Conservation (phyloP, 768 basidiomycete species). For the Serendipita sp. region DNA sequence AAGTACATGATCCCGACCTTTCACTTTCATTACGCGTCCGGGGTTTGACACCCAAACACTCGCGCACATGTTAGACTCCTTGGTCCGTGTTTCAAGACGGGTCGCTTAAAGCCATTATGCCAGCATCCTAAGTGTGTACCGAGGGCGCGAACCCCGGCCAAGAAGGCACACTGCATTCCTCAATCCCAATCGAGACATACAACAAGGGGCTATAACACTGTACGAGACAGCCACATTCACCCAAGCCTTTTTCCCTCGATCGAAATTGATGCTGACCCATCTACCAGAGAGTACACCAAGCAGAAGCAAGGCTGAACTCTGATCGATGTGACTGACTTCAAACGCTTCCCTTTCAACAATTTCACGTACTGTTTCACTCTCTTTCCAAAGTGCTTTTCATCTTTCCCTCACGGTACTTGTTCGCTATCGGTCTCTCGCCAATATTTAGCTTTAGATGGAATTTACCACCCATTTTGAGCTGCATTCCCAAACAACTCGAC, state of each 20-base stretch:
- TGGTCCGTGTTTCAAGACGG: conserved; percentile 77
- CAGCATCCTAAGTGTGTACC: conserved; percentile 54
- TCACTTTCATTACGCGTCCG: conserved; percentile 56
- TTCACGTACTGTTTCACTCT: conserved; percentile 71
- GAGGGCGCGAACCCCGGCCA: conserved; percentile 36
- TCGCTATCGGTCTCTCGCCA: conserved; percentile 69
- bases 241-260: conserved; percentile 36
- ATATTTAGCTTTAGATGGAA: conserved; percentile 77
- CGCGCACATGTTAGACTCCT: conserved; percentile 74
- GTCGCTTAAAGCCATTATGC: conserved; percentile 65
- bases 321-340: conserved; percentile 49
- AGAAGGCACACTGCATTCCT: conserved; percentile 44
- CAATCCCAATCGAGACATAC: conserved; percentile 41
- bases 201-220: conserved; percentile 47
- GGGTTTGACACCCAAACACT: conserved; percentile 62
- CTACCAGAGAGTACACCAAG: conserved; percentile 37
- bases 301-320: conserved; percentile 39
- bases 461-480: conserved; percentile 72
- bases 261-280: conserved; percentile 58
- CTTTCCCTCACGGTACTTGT: conserved; percentile 75
- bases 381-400: conserved; percentile 70
- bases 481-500: conserved; percentile 79
- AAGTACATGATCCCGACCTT: conserved; percentile 45
- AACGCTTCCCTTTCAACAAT: conserved; percentile 67
- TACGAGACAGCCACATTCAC: conserved; percentile 47